Conservation (phyloP, 2,329 filamentous ascomycete species). For the Aspergillus amoenus region DNA sequence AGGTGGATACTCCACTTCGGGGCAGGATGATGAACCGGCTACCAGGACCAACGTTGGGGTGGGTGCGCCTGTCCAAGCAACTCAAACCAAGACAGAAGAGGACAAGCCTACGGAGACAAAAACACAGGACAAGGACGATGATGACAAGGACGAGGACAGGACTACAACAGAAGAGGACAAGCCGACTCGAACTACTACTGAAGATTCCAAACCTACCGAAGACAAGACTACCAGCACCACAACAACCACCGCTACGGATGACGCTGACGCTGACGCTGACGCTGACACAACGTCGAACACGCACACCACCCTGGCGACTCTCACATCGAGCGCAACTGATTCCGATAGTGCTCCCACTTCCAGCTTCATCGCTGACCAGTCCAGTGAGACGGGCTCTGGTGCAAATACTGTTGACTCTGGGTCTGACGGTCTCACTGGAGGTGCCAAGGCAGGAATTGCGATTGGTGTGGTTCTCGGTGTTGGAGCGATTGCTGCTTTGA, state of each 20-base stretch:
- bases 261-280: slow-evolving; percentile 6
- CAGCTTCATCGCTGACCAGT: slow-evolving; percentile 18
- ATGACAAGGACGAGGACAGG: slow-evolving; percentile 5
- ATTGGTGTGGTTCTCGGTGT: slow-evolving; percentile 75
- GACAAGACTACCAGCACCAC: background rate
- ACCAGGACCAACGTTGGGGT: slow-evolving; percentile 25
- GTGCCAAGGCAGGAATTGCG: slow-evolving; percentile 75
- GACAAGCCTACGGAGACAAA: slow-evolving; percentile 13
- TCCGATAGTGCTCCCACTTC: slow-evolving; percentile 13
- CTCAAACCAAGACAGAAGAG: slow-evolving; percentile 10
- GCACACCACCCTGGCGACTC: slow-evolving; percentile 22
- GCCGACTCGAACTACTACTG: slow-evolving; percentile 9
- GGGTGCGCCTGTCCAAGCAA: slow-evolving; percentile 27
- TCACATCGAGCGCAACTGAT: slow-evolving; percentile 17
- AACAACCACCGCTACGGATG: slow-evolving; percentile 1
- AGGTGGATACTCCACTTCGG: slow-evolving; percentile 47
- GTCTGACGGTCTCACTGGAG: slow-evolving; percentile 42
- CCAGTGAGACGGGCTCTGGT: slow-evolving; percentile 26
- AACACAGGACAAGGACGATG: slow-evolving; percentile 12
- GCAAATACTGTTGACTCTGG: slow-evolving; percentile 22
- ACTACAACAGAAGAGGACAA: slow-evolving; percentile 16
- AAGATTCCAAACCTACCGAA: slow-evolving; percentile 14
- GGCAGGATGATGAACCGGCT: slow-evolving; percentile 6
- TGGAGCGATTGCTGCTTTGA: slow-evolving; percentile 63
- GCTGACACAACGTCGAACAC: slow-evolving; percentile 7